Percentiles rank a stretch among this genome's conserved stretches.
Evolutionary conservation across 148 eudicot species (phyloP).

Genomic region (Rhododendron vialii): DNA sequence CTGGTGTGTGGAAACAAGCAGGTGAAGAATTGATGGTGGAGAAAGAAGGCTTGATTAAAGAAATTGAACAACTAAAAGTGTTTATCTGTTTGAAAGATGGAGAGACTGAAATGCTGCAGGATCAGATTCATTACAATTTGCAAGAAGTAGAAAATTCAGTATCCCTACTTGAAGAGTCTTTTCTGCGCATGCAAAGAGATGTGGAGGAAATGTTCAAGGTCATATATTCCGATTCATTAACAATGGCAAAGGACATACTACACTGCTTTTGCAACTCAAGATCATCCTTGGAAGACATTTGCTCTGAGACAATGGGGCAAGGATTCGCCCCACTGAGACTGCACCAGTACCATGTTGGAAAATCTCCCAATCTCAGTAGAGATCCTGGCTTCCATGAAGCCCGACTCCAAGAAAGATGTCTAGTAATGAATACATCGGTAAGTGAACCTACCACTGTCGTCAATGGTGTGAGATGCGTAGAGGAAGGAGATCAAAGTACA

Average conservation of each 20-base stretch:
- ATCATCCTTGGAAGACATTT: conserved; percentile 34
- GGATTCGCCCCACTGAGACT: conserved; percentile 26
- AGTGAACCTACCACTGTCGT: neutral
- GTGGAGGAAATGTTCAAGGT: conserved; percentile 30
- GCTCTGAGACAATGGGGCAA: conserved; percentile 26
- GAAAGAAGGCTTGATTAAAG: conserved; percentile 36
- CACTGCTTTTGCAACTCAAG: conserved; percentile 24
- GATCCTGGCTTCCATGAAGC: neutral
- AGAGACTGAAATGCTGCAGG: conserved; percentile 28
- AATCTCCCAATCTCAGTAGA: conserved; percentile 1
- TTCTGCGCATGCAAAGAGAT: conserved; percentile 34
- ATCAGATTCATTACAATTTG: conserved; percentile 19
- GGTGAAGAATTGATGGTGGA: conserved; percentile 40
- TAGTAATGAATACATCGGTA: neutral
- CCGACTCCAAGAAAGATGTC: conserved; percentile 7
- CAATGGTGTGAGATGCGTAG: neutral
- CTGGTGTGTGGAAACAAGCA: conserved; percentile 42
- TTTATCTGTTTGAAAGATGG: conserved; percentile 22
- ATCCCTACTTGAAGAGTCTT: conserved; percentile 32
- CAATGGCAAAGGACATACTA: conserved; percentile 26
- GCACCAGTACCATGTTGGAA: conserved; percentile 23
- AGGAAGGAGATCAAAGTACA: conserved; percentile 9
- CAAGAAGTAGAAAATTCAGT: conserved; percentile 20
- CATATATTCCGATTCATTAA: conserved; percentile 30
- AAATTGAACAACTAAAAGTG: conserved; percentile 38